phyloP scores from a whole-genome alignment of 345 rosid genomes.

The Laguncularia racemosa region DNA sequence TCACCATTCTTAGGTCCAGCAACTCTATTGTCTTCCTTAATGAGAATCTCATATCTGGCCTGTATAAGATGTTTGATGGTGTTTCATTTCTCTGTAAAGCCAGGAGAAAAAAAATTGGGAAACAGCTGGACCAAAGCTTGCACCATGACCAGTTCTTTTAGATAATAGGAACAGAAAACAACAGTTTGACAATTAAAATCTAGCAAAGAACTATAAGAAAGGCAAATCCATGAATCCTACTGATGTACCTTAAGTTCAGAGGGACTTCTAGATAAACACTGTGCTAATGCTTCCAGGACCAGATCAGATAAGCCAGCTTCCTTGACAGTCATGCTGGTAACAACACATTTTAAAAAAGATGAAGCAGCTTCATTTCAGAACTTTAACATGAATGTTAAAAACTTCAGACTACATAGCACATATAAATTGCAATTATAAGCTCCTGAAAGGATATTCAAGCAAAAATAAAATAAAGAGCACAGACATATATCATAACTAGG shows the following conservation, averaged over 20 bases:
- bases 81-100: slow-evolving; percentile 95
- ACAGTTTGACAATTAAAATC: not conserved
- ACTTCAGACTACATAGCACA: no score
- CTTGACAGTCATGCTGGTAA: slow-evolving; percentile 69
- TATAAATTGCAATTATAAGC: not conserved
- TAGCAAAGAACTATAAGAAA: slow-evolving; percentile 5
- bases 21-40: slow-evolving; percentile 45
- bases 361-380: not conserved
- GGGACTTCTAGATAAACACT: slow-evolving; percentile 58
- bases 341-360: slow-evolving; percentile 4
- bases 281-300: slow-evolving; percentile 61
- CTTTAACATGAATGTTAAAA: not conserved
- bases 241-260: slow-evolving; percentile 74
- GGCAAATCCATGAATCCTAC: slow-evolving; percentile 3
- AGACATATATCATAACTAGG: not conserved
- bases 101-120: slow-evolving; percentile 76
- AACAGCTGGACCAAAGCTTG: slow-evolving; percentile 79
- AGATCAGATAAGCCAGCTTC: slow-evolving; percentile 66
- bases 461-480: not conserved
- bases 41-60: slow-evolving; percentile 87
- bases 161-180: slow-evolving; percentile 8
- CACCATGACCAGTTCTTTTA: slow-evolving; percentile 45
- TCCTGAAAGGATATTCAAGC: not conserved
- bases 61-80: slow-evolving; percentile 97
- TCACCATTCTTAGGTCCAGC: slow-evolving; percentile 38